Percentiles rank a stretch among this genome's conserved stretches.
Conservation (phyloP, 441 rosid species). For the Metrosideros polymorpha region DNA sequence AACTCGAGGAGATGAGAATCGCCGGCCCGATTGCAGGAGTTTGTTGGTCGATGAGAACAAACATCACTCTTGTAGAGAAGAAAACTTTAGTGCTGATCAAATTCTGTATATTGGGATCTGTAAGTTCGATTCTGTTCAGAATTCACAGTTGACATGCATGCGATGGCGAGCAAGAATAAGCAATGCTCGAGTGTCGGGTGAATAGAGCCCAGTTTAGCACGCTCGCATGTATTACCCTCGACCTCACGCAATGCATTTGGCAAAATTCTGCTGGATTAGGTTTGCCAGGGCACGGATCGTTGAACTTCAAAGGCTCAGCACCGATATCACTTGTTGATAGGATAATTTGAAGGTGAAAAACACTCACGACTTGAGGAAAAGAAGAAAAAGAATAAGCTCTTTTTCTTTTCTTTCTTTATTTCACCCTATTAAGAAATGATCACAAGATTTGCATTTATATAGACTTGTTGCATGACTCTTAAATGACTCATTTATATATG, state of each 20-base stretch:
- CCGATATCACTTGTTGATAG: too few species aligned
- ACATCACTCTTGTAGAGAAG: not conserved
- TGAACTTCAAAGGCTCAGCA: too few species aligned
- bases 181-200: not conserved
- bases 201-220: not conserved
- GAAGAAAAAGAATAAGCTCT: too few species aligned
- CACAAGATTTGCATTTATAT: too few species aligned
- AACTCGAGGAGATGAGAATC: not conserved
- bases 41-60: not conserved
- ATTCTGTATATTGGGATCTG: not conserved
- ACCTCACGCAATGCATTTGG: not conserved
- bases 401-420: too few species aligned
- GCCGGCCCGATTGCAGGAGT: not conserved
- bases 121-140: not conserved
- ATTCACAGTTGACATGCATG: not conserved
- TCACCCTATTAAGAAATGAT: too few species aligned
- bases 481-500: too few species aligned
- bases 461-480: too few species aligned
- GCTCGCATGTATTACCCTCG: not conserved
- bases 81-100: not conserved
- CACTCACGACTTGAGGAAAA: too few species aligned
- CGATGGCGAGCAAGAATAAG: not conserved
- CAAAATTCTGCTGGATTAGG: not conserved
- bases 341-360: too few species aligned
- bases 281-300: not conserved